Base-by-base conservation (phyloP, 257 asterid genomes). In the Capsicum pubescens region DNA sequence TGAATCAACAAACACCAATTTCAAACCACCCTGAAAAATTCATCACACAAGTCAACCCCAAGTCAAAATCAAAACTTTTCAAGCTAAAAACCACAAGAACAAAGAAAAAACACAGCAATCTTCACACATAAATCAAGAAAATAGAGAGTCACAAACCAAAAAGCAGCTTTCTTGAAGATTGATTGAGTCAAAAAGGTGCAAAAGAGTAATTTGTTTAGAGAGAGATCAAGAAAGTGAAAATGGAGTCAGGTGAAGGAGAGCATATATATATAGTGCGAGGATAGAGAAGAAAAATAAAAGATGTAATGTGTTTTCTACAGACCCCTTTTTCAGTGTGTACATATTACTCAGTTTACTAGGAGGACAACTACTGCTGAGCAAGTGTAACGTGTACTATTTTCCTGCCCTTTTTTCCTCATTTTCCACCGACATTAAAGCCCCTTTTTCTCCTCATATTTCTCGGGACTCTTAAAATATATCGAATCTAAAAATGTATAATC, bases 31-130 rank as follows among this genome's bases (percentile, higher is more conserved):
- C 80, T 74, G 80, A 74, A 81, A 60, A 82, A 71, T 50, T 68
- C 55, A 68, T 64, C 46, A 82, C 36, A 36, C 39, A 72, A 72
- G 85, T 82, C 85, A 82, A 82, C 85, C 68, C 64, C 68, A 68
- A 68, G 80, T 82, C 85, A 82, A 82, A 55, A 52, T 7, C 26
- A 8, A 42, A 76, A 7, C 26, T 52, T 76, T 76, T 21, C 19
- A 54, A 76, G 48, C 26, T 12, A 52, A 76, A 76, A 14, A 5
- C 50, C 54, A 69, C 14, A 9, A 52, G 54, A 8, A 52, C 26
- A 35, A 36, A 42, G 7, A 21, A 52, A 9, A 67, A 52, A 8
- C 26, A 8, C 64, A 76, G 4, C 8, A 52, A 76, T 54, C 50
- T 52, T 52, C 21, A 52, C 64, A 76, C 61, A 7, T 19, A 52